Percentiles rank a stretch among this genome's conserved stretches.
phyloP scores from a whole-genome alignment of 495 filamentous ascomycete species.

The Mycothermus thermophilus region DNA sequence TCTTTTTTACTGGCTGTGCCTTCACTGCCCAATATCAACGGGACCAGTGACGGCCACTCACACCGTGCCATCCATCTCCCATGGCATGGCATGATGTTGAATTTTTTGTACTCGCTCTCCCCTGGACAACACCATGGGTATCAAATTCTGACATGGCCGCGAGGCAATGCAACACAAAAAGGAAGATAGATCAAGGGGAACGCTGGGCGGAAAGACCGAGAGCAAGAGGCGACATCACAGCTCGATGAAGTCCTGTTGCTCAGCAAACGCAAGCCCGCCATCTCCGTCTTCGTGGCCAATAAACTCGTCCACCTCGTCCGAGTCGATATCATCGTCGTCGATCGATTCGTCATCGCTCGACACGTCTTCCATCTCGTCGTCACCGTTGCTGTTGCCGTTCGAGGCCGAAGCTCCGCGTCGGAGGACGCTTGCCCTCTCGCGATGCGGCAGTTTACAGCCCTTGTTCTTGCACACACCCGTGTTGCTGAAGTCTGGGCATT shows the following conservation, averaged over 20 bases:
- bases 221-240: constrained; percentile 17
- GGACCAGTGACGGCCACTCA: too few relatives aligned
- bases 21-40: too few relatives aligned
- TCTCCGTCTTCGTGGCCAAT: constrained; percentile 30
- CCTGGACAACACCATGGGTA: too few relatives aligned
- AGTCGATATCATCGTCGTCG: constrained; percentile 79
- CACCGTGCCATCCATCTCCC: too few relatives aligned
- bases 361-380: constrained; percentile 51
- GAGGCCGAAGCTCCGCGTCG: constrained; percentile 16
- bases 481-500: constrained; percentile 94
- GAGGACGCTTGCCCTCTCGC: constrained; percentile 65
- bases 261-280: constrained; percentile 25
- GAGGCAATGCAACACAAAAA: constrained; percentile 4
- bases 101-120: too few relatives aligned
- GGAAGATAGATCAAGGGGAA: background rate
- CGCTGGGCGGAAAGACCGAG: too few relatives aligned
- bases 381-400: constrained; percentile 11
- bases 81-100: too few relatives aligned
- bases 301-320: constrained; percentile 70
- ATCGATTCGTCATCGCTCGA: constrained; percentile 73
- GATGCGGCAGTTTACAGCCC: constrained; percentile 73
- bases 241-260: constrained; percentile 35
- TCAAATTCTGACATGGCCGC: too few relatives aligned
- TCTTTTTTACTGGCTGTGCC: too few relatives aligned
- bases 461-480: constrained; percentile 68